These are phyloP conservation scores for Senna tora DNA, from an alignment of 306 rosid genomes.

Conservation along the genomic window DNA sequence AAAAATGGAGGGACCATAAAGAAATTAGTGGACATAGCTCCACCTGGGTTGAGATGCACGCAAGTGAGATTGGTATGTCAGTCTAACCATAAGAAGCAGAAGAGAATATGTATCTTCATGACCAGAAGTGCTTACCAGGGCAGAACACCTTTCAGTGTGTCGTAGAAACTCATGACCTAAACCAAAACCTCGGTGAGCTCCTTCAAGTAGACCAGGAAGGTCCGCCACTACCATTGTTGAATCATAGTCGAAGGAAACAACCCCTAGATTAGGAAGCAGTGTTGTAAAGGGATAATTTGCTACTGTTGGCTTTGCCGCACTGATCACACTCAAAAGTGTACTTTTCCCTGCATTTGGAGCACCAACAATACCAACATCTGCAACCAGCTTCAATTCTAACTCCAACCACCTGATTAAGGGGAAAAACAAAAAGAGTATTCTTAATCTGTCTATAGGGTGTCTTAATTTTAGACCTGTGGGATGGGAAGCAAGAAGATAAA, in stretches of 20 bases:
- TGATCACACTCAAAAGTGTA: slow-evolving; percentile 88
- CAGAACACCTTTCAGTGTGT: slow-evolving; percentile 95
- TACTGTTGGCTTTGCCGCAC: slow-evolving; percentile 91
- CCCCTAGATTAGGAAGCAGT: slow-evolving; percentile 92
- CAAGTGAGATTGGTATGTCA: slow-evolving; percentile 13
- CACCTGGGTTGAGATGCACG: slow-evolving; percentile 1
- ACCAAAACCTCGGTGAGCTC: slow-evolving; percentile 97
- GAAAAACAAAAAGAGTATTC: slow-evolving; percentile 30
- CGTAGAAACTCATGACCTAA: slow-evolving; percentile 94
- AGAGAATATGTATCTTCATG: slow-evolving; percentile 10
- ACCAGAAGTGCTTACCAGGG: slow-evolving; percentile 62
- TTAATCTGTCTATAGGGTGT: slow-evolving; percentile 4
- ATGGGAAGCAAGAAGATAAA: slow-evolving; percentile 19
- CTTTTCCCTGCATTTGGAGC: slow-evolving; percentile 99
- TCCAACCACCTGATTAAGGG: slow-evolving; percentile 84
- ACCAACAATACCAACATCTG: slow-evolving; percentile 96
- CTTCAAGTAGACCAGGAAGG: slow-evolving; percentile 98
- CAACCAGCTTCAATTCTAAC: slow-evolving; percentile 93
- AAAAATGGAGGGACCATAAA: background rate
- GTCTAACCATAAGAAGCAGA: slow-evolving; percentile 27
- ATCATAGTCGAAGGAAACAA: slow-evolving; percentile 91
- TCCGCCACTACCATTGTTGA: slow-evolving; percentile 94
- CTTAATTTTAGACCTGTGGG: too few species aligned
- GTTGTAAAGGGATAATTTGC: slow-evolving; percentile 97
- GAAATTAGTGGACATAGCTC: slow-evolving; percentile 15